These are phyloP conservation scores for Blastobotrys proliferans DNA, from an alignment of 1,139 yeast species.

Conservation along the genomic window DNA sequence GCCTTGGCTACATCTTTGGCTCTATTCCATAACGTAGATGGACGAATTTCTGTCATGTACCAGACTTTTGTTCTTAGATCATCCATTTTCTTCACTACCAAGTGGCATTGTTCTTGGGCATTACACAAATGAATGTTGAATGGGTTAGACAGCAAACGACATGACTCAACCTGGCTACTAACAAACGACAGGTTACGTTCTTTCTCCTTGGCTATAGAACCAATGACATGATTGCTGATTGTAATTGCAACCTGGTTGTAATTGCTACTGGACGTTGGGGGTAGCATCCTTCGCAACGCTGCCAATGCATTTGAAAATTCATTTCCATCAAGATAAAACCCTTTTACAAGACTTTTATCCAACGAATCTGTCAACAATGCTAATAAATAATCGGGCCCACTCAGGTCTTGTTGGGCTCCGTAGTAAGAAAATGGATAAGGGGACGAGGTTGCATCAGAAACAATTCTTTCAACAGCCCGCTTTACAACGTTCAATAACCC, in stretches of 20 bases:
- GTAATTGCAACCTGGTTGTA: constrained; percentile 21
- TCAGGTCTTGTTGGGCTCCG: constrained; percentile 2
- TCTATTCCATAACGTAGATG: constrained; percentile 28
- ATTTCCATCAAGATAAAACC: constrained; percentile 25
- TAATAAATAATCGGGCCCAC: constrained; percentile 16
- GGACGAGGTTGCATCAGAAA: constrained; percentile 11
- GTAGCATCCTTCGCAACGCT: constrained; percentile 23
- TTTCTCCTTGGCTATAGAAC: constrained; percentile 21
- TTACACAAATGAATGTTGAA: constrained; percentile 23
- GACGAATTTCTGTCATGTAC: constrained; percentile 35
- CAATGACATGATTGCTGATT: constrained; percentile 23
- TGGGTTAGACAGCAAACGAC: constrained; percentile 23
- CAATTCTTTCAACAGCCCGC: constrained; percentile 14
- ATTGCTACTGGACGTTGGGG: constrained; percentile 18
- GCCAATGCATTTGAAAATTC: constrained; percentile 25
- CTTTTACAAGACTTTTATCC: constrained; percentile 23
- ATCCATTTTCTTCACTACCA: constrained; percentile 17
- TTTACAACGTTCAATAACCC: constrained; percentile 12
- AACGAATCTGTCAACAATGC: constrained; percentile 23
- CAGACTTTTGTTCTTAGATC: constrained; percentile 30
- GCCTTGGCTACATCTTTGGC: constrained; percentile 31
- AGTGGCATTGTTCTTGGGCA: constrained; percentile 19
- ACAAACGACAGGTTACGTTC: constrained; percentile 18
- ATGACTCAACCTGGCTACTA: constrained; percentile 18
- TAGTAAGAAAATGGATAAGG: constrained; percentile 10